Percentiles rank a stretch among this genome's conserved stretches.
phyloP scores from a whole-genome alignment of 805 yeast genomes.

The Ogataea nakhonphanomensis region DNA sequence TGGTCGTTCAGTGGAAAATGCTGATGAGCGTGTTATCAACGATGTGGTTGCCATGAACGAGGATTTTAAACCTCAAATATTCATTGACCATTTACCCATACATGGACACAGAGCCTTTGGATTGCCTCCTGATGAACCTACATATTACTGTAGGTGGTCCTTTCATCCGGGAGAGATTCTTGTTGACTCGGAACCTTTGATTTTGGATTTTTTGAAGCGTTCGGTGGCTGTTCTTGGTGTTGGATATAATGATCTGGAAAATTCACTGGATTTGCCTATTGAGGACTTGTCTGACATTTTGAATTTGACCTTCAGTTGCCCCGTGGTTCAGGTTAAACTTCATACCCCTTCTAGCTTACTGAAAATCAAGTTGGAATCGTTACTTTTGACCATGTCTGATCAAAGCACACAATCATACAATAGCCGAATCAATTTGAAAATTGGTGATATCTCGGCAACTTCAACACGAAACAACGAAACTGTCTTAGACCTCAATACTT shows the following conservation, averaged over 20 bases:
- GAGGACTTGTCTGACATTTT: slow-evolving; percentile 68
- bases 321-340: slow-evolving; percentile 43
- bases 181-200: slow-evolving; percentile 47
- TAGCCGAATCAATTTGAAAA: slow-evolving; percentile 43
- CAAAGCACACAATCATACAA: slow-evolving; percentile 66
- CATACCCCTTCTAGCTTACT: slow-evolving; percentile 31
- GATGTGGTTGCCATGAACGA: slow-evolving; percentile 23
- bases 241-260: slow-evolving; percentile 73
- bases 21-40: slow-evolving; percentile 25
- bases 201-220: slow-evolving; percentile 41
- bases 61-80: slow-evolving; percentile 39
- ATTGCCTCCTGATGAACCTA: slow-evolving; percentile 81
- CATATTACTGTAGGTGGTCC: slow-evolving; percentile 90
- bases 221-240: slow-evolving; percentile 50
- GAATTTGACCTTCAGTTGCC: slow-evolving; percentile 53
- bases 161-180: slow-evolving; percentile 59
- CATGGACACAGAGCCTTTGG: slow-evolving; percentile 96
- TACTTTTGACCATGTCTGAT: slow-evolving; percentile 55
- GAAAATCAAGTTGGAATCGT: slow-evolving; percentile 21
- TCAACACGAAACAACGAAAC: slow-evolving; percentile 15
- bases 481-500: slow-evolving; percentile 48
- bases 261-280: slow-evolving; percentile 56
- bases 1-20: slow-evolving; percentile 31
- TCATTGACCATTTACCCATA: slow-evolving; percentile 56
- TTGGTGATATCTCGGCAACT: slow-evolving; percentile 44